Base-by-base conservation (phyloP, 2,329 filamentous ascomycete genomes). In the Fusarium vanettenii region DNA sequence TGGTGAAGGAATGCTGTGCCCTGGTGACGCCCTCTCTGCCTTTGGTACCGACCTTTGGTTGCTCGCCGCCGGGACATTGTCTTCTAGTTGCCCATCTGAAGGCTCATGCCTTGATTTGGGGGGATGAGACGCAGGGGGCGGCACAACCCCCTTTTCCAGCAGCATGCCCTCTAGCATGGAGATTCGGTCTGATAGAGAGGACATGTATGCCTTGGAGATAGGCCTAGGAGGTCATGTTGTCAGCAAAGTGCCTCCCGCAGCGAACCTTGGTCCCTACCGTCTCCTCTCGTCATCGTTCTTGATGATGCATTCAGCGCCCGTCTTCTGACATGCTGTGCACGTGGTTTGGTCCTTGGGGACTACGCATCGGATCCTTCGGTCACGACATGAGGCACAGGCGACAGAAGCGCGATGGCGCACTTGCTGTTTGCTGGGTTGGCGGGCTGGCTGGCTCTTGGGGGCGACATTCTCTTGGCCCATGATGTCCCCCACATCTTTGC, bases 171-270 rank as follows among this genome's bases (percentile, higher is more conserved):
- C 88, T 1, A 90, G 82, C 69, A 90, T 73, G 9, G 84, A 81
- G 50, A 90, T 88, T 6, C 88, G 84, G 27, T 88, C 87, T n/a
- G 87, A 88, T 13, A 90, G 81, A 2, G 87, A 89, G 45, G 86
- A 87, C 85, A 89, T 89, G 79, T 90, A 90, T 63, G 88, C 88
- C 78, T 89, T 87, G 22, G 88, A 90, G 37, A 90, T 89, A 9
- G 88, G 88, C 41, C 88, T 89, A 43, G 18, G 37, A 25, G n/a
- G 14, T 11, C 18, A 9, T 25, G 39, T 5, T 31, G 66, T 67
- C 4, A 75, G 73, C 27, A 64, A 63, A 27, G 27, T 16, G 31
- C 25, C 20, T 20, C 25, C 14, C 16, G 14, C 9, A 27, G 16
- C 14, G 25, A 43, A 43, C 18, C 39, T 29, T 5, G 14, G 27